Evolutionary conservation across 2,329 filamentous ascomycete species (phyloP), one percentile per base, ranked within the genome.

Genomic region (Colletotrichum agaves): DNA sequence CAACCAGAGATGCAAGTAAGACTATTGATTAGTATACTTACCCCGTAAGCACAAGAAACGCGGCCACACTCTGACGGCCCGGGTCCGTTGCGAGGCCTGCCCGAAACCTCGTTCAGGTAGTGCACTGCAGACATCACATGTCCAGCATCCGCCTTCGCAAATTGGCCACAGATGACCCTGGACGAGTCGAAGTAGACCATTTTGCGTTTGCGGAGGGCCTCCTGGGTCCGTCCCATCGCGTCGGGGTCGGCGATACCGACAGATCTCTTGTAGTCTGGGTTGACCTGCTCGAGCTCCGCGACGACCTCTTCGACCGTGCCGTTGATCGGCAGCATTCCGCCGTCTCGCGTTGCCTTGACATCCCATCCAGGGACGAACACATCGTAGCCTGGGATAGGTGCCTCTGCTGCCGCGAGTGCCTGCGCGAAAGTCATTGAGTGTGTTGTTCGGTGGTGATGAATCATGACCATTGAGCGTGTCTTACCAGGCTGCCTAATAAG

Each of bases 311-410:
- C 31, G n/a, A 27, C 37, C 27, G 61, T 64, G 43, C 61, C 61
- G 35, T 44, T 50, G 10, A 64, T 19, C 1, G 7, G n/a, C 11
- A 64, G n/a, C 0, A 35, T n/a, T 1, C 41, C 52, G 12, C 61
- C 35, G 15, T 69, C 67, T 3, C 69, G 71, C 4, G 53, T 52
- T 7, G 70, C 61, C 46, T 73, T 49, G 13, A 72, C 59, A 17
- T 69, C 61, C 67, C 71, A 73, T 35, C 52, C 23, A 4, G 61
- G 61, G 5, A 41, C 19, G n/a, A 64, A 64, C 44, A 59, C 46
- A 15, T 52, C 17, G 44, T 49, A 49, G 1, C 43, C 44, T 3
- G 44, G n/a, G 4, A 64, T 43, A 2, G 58, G 35, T 0, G 58
- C 11, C 4, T 49, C 43, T 5, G 7, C 19, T 19, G 43, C 43